These are phyloP conservation scores for Sugiyamaella pinicola DNA, from an alignment of 1,139 yeast species.

Conservation along the genomic window DNA sequence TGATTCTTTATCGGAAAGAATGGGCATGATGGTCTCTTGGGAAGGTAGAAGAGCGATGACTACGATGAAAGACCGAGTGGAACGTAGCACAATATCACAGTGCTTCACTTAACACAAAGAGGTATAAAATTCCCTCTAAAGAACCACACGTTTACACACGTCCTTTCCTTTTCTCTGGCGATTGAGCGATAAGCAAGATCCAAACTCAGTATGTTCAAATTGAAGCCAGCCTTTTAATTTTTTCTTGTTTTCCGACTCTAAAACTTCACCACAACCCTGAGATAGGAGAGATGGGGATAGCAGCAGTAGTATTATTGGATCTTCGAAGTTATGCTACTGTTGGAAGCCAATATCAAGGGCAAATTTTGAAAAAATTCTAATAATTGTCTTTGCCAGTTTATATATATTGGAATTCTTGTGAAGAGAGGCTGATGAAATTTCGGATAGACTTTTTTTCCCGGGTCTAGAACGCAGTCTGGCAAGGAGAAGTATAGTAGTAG, in stretches of 20 bases:
- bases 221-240: constrained; percentile 7
- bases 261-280: neutral
- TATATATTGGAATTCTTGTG: too few species aligned
- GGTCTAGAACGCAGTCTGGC: neutral
- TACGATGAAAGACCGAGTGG: neutral
- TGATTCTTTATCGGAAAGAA: constrained; percentile 6
- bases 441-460: neutral
- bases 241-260: neutral
- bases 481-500: neutral
- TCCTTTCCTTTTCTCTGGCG: too few species aligned
- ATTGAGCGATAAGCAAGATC: constrained; percentile 6
- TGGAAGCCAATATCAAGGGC: too few species aligned
- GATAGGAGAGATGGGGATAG: neutral
- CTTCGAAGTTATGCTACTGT: too few species aligned
- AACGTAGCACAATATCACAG: neutral
- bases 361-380: too few species aligned
- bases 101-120: too few species aligned
- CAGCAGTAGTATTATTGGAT: neutral
- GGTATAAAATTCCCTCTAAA: too few species aligned
- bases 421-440: neutral
- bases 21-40: constrained; percentile 9
- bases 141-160: too few species aligned
- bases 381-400: neutral
- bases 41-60: neutral
- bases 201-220: neutral